Base-by-base conservation (phyloP, 1,284 basidiomycete species). In the Ustilago tritici region DNA sequence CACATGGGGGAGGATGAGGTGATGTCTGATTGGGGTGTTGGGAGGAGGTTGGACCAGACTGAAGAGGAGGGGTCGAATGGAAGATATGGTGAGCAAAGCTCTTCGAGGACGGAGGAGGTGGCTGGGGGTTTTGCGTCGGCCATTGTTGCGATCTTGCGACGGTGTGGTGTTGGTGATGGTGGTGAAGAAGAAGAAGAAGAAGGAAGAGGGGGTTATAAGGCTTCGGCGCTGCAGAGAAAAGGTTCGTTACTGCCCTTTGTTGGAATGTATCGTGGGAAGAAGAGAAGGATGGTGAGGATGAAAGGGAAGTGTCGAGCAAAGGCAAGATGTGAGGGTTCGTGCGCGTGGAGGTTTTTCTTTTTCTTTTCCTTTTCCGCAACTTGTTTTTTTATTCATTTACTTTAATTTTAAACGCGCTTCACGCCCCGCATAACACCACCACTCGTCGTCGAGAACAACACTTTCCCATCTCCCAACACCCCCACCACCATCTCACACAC, bases 21-120 rank as follows among this genome's bases (percentile, higher is more conserved):
- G 49, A 50, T 50, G 41, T 85, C 84, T 43, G 73, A 57, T 58
- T 85, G 84, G 0, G 70, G 66, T 0, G 76, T 67, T 11, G 84
- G 82, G 7, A 32, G 56, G 40, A 85, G 43, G 46, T 85, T 83
- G 11, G 70, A 68, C 84, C 84, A 85, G 17, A 70, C 60, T 2
- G 61, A 28, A 0, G 78, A 65, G 10, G 60, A 17, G 3, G 80
- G 52, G 49, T 83, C 79, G 53, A 85, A 79, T 32, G 75, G 75
- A 2, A 77, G 66, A 35, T 67, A 77, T 2, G 75, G 56, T 2
- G 58, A 32, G 57, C 57, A 61, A n/a, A 76, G 57, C 32, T 59
- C 43, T 28, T 71, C 65, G 23, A 76, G 56, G n/a, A 66, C 41
- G 17, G 61, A 59, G 1, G 57, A 17, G 3, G 71, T 34, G 12